Evolutionary conservation across 192 early-diverging fungal genomes (phyloP), one percentile per base, ranked within the genome.

Genomic region (Coemansia sp.): DNA sequence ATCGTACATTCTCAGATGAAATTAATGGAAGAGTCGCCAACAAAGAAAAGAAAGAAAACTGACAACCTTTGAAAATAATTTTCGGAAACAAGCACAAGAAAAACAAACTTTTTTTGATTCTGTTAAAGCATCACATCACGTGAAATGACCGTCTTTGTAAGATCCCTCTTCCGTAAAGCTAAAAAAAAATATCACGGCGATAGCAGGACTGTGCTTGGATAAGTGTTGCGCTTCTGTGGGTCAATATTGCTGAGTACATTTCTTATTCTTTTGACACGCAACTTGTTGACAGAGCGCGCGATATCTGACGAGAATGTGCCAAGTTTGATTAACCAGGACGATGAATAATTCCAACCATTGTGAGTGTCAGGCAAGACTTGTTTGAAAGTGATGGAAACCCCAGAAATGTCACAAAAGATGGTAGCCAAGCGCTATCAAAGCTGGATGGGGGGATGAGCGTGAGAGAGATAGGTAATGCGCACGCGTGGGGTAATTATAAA

Each of bases 1-100:
- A 57, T 67, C 65, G 49, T 49, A 56, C 65, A 67, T 67, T 59
- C 34, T 54, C 27, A 58, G 54, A 34, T 34, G 32, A 34, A 34
- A 10, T 10, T 25, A 38, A 27, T 21, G 38, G 18, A 22, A 38
- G 22, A 59, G 41, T 48, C 41, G 41, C 41, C 23, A 38, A 24
- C 19, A 6, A 38, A 32, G 41, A 22, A 12, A 25, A 14, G 25
- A 50, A 22, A 18, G 12, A 6, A 34, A 34, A 34, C 32, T 34
- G 32, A 34, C 32, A 34, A 10, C 32, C 32, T 34, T n/a, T 34
- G 32, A 34, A 34, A 34, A 34, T 4, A 10, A 34, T 34, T 34
- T 34, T 10, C 7, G 32, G 32, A 34, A 34, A 34, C 32, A n/a
- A n/a, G 32, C 32, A 34, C 1, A 10, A 34, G 8, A 34, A 10